Percentiles rank a stretch among this genome's conserved stretches.
These are phyloP conservation scores for Boletus tylopilopsis DNA, from an alignment of 768 basidiomycete species.

Conservation along the genomic window DNA sequence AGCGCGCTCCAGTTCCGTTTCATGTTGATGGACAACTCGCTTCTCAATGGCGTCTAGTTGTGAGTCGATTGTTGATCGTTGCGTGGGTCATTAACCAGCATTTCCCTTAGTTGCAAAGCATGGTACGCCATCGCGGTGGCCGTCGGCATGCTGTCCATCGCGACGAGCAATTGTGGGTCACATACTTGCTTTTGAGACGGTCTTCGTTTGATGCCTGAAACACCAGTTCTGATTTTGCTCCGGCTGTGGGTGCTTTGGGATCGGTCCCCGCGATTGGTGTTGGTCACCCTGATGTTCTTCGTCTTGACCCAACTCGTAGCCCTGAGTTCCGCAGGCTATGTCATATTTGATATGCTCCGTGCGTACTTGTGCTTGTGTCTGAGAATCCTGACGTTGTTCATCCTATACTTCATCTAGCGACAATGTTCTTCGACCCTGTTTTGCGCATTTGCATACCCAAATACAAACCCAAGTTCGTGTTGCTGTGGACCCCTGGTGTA, in stretches of 20 bases:
- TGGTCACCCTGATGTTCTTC: constrained; percentile 28
- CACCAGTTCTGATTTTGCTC: constrained; percentile 36
- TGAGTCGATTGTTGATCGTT: constrained; percentile 4
- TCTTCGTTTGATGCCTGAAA: background rate
- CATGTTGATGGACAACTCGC: background rate
- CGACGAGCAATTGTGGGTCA: constrained; percentile 34
- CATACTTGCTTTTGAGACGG: background rate
- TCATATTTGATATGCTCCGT: constrained; percentile 29
- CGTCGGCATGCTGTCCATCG: constrained; percentile 36
- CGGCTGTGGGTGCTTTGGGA: constrained; percentile 39
- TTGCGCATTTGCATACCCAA: constrained; percentile 22
- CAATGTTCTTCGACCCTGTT: constrained; percentile 3
- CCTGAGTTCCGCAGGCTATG: constrained; percentile 22
- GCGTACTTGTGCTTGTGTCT: background rate
- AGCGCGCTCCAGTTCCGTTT: background rate
- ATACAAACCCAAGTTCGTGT: constrained; percentile 15
- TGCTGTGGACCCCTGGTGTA: constrained; percentile 32
- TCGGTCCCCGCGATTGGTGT: constrained; percentile 24
- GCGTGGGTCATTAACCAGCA: background rate
- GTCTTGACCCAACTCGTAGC: constrained; percentile 28
- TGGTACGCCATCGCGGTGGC: constrained; percentile 18
- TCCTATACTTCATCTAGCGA: constrained; percentile 10
- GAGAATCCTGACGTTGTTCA: background rate
- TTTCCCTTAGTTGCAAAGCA: constrained; percentile 21
- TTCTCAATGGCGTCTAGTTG: constrained; percentile 10